Evolutionary conservation across 805 yeast species (phyloP).

Genomic region (Kodamaea leandrae): DNA sequence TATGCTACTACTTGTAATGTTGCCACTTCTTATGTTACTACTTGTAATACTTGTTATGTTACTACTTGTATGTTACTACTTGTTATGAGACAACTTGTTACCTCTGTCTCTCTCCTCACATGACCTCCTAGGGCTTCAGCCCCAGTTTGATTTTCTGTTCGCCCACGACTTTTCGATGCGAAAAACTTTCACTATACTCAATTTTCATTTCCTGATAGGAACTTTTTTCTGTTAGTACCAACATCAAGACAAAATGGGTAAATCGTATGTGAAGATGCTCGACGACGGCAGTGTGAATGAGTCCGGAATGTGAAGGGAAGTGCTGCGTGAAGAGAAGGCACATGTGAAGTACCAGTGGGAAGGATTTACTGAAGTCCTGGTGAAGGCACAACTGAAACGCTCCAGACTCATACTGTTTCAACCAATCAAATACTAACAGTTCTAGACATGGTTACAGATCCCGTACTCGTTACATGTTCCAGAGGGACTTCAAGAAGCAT

Average conservation of each 20-base stretch:
- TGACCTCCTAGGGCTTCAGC: conserved; percentile 1
- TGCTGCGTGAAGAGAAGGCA: not conserved
- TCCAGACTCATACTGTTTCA: no score
- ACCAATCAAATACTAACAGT: conserved; percentile 23
- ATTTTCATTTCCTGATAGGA: conserved; percentile 5
- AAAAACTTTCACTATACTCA: conserved; percentile 5
- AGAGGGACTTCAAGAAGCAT: conserved; percentile 98
- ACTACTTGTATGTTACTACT: no score
- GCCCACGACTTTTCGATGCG: conserved; percentile 3
- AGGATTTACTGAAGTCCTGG: no score
- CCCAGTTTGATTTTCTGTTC: not conserved
- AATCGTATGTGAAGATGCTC: conserved; percentile 32
- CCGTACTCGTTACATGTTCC: conserved; percentile 99
- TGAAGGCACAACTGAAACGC: no score
- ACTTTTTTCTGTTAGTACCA: conserved; percentile 12
- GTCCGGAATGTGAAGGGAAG: no score
- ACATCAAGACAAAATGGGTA: conserved; percentile 32
- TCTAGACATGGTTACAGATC: conserved; percentile 96
- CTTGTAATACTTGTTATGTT: no score
- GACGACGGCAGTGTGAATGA: not conserved
- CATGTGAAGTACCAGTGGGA: no score
- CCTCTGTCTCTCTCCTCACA: not conserved
- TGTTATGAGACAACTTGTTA: no score
- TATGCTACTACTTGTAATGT: no score
- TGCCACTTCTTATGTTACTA: no score